Base-by-base conservation (phyloP, 768 basidiomycete species). In the Gymnopilus dilepis region DNA sequence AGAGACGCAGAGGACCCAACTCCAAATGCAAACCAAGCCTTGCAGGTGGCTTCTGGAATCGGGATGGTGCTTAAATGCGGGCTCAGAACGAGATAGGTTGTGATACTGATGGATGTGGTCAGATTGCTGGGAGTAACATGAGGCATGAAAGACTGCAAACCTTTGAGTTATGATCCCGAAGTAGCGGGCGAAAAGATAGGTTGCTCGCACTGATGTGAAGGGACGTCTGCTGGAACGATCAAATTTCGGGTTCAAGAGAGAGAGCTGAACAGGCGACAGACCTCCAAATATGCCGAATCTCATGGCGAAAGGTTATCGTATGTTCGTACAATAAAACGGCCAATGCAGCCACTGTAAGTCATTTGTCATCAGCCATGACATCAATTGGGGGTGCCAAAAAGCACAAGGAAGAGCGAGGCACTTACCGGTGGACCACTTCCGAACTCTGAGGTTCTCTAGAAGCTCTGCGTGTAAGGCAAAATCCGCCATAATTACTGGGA, bases 271-370 rank as follows among this genome's bases (percentile, higher is more conserved):
- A 37, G 13, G 22, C 4, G n/a, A 56, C 42, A n/a, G 7, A 56
- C 55, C 55, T 56, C 55, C 55, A 56, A 15, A 56, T 56, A 9
- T 56, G 42, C 7, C 30, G 38, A 12, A 56, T 19, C 33, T 56
- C 55, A 13, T 56, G 40, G 13, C 22, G 42, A n/a, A 38, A 26
- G 3, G 55, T 56, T n/a, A 43, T 33, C 2, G 30, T 13, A 21
- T 56, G 21, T 22, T 56, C 55, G 22, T 43, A 56, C n/a, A 56
- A 21, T 12, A 56, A 19, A 22, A 56, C 21, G 9, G 28, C 41
- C 15, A 56, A n/a, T 4, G 40, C 17, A 2, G 55, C 55, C 15
- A 56, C 55, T 56, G 41, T 22, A 22, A 55, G n/a, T 13, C 21
- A 11, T 24, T 12, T 24, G n/a, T 45, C 24, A 26, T 12, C 26